These are phyloP conservation scores for Lactarius tabidus DNA, from an alignment of 768 basidiomycete species.

Conservation along the genomic window DNA sequence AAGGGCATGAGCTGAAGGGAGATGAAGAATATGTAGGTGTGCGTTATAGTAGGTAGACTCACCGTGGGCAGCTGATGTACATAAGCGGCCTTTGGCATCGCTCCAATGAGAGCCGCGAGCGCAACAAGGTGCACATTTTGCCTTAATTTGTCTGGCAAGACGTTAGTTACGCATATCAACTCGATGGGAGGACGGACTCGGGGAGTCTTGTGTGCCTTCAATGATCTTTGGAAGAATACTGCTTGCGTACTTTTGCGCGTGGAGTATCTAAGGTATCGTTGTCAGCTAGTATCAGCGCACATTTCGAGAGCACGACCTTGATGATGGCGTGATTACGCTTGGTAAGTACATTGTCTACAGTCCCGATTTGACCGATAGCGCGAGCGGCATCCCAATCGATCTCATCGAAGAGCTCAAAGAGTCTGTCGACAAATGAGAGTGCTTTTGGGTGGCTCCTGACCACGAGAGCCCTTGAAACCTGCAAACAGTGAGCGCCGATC, in stretches of 20 bases:
- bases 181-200: conserved; percentile 39
- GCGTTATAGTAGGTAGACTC: conserved; percentile 24
- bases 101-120: conserved; percentile 73
- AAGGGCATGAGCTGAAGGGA: conserved; percentile 77
- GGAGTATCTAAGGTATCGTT: conserved; percentile 50
- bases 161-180: neutral
- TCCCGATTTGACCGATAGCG: conserved; percentile 63
- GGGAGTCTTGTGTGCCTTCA: conserved; percentile 52
- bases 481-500: neutral
- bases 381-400: conserved; percentile 74
- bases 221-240: conserved; percentile 71
- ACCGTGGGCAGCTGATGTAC: conserved; percentile 62
- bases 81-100: conserved; percentile 74
- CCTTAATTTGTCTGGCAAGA: conserved; percentile 41
- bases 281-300: neutral
- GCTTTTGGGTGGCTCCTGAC: conserved; percentile 66
- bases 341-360: conserved; percentile 58
- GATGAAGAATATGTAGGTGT: neutral
- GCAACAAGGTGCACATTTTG: conserved; percentile 79
- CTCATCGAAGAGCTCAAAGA: conserved; percentile 72
- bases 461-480: conserved; percentile 80
- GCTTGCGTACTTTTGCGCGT: conserved; percentile 72
- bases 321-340: conserved; percentile 77
- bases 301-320: conserved; percentile 45
- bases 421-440: conserved; percentile 49